Base-by-base conservation (phyloP, 306 rosid species). In the Spatholobus suberectus region DNA sequence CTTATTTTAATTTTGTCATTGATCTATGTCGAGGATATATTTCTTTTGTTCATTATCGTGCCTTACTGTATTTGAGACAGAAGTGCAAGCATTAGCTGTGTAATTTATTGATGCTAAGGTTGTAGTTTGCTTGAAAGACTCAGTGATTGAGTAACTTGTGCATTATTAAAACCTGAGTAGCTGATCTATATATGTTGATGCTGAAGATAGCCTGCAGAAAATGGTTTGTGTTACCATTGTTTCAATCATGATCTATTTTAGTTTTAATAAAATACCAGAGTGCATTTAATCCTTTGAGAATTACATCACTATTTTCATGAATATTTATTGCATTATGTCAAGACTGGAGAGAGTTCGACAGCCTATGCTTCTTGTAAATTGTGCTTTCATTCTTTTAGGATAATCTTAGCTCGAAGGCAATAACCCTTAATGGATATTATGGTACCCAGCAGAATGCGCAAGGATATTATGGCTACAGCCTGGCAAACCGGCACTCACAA, bases 401-500 rank as follows among this genome's bases (percentile, higher is more conserved):
- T 74, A 80, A 87, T 76, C 82, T 92, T 61, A 89, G 91, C 88
- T 86, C 97, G 5, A 94, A 92, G 9, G 86, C 90, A 78, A 86
- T 94, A 73, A 78, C 89, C 72, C 89, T 91, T 63, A 89, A 79
- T 78, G 98, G 97, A 87, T 94, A 89, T 82, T 94, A 90, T 76
- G 93, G 97, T 23, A 74, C 92, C 59, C 98, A 90, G 78, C 98
- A 90, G 85, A 93, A 90, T 86, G 94, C 91, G 81, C 97, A 89
- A 87, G 98, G 97, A 85, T n/a, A n/a, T n/a, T n/a, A n/a, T 80
- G 88, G 95, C 87, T 83, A 78, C 21, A 41, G 87, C 84, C 58
- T 46, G 69, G 91, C 89, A 82, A 84, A 89, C 93, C 98, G 97
- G 98, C 98, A 94, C 97, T 94, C 97, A 94, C 84, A 79, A 63